Evolutionary conservation across 495 filamentous ascomycete genomes (phyloP).

Genomic region (Daldinia childiae): DNA sequence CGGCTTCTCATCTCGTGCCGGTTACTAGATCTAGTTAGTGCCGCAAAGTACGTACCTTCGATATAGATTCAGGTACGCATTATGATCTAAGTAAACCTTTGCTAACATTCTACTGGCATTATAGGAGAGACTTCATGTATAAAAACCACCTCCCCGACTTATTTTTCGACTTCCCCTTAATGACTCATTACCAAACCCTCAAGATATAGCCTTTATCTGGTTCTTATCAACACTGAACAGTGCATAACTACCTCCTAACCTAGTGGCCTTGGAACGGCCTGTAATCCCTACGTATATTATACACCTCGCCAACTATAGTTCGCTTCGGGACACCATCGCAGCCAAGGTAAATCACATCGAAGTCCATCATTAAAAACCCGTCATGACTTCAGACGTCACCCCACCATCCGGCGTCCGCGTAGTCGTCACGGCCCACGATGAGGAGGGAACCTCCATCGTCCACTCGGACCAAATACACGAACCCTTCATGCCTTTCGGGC

Average conservation of each 20-base stretch:
- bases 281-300: too few relatives aligned
- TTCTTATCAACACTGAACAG: not conserved
- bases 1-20: slow-evolving; percentile 13
- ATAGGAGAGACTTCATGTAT: slow-evolving; percentile 9
- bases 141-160: slow-evolving; percentile 1
- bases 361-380: not conserved
- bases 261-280: too few relatives aligned
- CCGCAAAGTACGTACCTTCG: slow-evolving; percentile 23
- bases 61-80: slow-evolving; percentile 27
- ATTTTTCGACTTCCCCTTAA: not conserved
- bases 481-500: slow-evolving; percentile 49
- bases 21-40: slow-evolving; percentile 28
- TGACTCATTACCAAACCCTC: not conserved
- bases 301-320: too few relatives aligned
- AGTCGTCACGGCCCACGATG: slow-evolving; percentile 47
- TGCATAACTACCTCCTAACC: not conserved
- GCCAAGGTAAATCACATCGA: too few relatives aligned
- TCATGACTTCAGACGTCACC: slow-evolving; percentile 16
- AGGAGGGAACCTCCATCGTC: slow-evolving; percentile 49
- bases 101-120: not conserved
- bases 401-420: slow-evolving; percentile 36
- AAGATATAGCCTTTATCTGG: not conserved
- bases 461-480: slow-evolving; percentile 39
- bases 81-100: not conserved
- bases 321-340: too few relatives aligned